phyloP scores from a whole-genome alignment of 1,284 basidiomycete species.

The Moesziomyces aphidis region DNA sequence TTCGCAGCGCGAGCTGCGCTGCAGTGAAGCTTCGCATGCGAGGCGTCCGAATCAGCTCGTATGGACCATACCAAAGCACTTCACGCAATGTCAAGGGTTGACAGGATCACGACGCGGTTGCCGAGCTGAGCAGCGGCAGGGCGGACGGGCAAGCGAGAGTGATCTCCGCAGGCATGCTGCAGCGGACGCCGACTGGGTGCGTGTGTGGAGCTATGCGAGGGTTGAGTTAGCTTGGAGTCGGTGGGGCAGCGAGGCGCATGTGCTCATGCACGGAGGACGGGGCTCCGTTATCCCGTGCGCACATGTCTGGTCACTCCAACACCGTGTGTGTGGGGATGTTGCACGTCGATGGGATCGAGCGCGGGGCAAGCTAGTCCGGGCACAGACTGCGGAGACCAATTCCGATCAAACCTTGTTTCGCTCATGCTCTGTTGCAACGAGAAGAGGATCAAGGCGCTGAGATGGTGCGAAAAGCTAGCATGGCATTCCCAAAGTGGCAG shows the following conservation, averaged over 20 bases:
- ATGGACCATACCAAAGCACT: background rate
- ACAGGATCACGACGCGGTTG: background rate
- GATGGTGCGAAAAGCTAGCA: background rate
- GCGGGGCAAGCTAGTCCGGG: background rate
- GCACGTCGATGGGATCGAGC: background rate
- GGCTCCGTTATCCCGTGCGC: background rate
- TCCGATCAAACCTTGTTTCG: background rate
- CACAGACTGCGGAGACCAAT: background rate
- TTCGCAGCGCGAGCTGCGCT: background rate
- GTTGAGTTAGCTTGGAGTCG: background rate
- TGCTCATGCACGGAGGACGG: background rate
- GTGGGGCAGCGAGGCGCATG: background rate
- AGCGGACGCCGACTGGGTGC: background rate
- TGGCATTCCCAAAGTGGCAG: background rate
- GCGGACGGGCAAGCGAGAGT: background rate
- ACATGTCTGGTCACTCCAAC: background rate
- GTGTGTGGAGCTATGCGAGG: background rate
- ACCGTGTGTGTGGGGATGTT: background rate
- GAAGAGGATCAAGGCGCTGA: background rate
- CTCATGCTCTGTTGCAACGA: background rate
- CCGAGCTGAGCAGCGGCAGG: background rate
- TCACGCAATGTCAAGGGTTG: background rate
- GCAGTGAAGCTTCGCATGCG: background rate
- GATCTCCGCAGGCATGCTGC: background rate
- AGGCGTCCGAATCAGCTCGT: no score